These are phyloP conservation scores for Populus trichocarpa DNA, from an alignment of 441 rosid species.

Conservation along the genomic window DNA sequence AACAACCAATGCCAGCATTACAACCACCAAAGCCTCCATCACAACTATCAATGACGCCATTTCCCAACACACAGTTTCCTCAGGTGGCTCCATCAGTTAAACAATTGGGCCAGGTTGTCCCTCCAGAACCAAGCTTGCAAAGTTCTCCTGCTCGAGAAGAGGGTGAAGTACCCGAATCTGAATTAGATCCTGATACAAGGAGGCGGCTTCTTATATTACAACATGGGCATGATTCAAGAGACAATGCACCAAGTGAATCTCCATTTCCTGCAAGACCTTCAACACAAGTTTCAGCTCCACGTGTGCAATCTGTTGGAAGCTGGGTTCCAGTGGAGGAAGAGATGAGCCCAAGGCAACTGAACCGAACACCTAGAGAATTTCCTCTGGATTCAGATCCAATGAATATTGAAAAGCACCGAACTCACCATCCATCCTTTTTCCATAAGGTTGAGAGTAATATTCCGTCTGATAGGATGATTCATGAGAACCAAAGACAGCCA, in stretches of 20 bases:
- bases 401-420: constrained; percentile 64
- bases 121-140: constrained; percentile 73
- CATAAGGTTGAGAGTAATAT: constrained; percentile 64
- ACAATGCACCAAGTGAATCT: constrained; percentile 57
- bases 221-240: constrained; percentile 93
- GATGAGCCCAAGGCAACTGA: constrained; percentile 69
- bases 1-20: constrained; percentile 42
- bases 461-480: constrained; percentile 69
- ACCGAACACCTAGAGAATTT: constrained; percentile 63
- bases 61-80: constrained; percentile 51
- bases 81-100: constrained; percentile 48
- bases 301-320: constrained; percentile 54
- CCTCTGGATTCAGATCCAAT: constrained; percentile 63
- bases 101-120: constrained; percentile 50
- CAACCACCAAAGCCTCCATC: constrained; percentile 46
- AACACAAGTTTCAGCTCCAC: constrained; percentile 62
- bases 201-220: constrained; percentile 96
- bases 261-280: constrained; percentile 65
- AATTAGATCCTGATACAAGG: constrained; percentile 94
- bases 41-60: constrained; percentile 46
- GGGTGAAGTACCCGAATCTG: constrained; percentile 99
- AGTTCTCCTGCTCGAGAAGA: constrained; percentile 97
- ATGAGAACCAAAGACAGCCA: constrained; percentile 72
- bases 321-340: constrained; percentile 90
- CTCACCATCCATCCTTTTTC: constrained; percentile 62